A percentile compares a stretch with the other conserved stretches of the same genome.
phyloP scores from a whole-genome alignment of 1,139 yeast species.

The Pichia sp. region DNA sequence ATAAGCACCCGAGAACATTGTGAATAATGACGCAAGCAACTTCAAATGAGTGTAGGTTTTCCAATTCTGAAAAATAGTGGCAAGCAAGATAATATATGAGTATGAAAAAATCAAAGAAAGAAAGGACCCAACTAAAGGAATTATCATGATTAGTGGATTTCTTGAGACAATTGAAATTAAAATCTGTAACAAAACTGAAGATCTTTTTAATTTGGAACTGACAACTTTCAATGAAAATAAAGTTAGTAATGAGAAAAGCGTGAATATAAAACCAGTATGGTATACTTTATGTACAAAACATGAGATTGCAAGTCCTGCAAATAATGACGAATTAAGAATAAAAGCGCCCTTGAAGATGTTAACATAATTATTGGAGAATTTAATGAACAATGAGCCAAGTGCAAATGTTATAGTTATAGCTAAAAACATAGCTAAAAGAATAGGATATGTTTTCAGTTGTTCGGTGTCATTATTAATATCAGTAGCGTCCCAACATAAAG shows the following conservation, averaged over 20 bases:
- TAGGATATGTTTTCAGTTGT: neutral
- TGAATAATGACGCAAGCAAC: neutral
- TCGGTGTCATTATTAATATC: neutral
- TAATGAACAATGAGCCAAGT: neutral
- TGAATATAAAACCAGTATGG: neutral
- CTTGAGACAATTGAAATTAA: neutral
- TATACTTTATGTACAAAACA: neutral
- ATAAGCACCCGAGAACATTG: conserved; percentile 66
- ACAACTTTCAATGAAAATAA: neutral
- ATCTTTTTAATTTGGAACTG: neutral
- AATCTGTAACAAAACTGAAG: neutral
- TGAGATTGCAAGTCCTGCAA: neutral
- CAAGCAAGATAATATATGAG: neutral
- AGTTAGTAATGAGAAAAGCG: neutral
- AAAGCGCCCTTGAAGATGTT: neutral
- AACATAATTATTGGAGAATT: neutral
- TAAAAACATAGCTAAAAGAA: neutral
- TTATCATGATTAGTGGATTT: neutral
- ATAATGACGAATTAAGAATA: neutral
- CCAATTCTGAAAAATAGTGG: neutral
- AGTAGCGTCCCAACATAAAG: neutral
- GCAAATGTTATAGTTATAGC: neutral
- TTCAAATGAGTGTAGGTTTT: neutral
- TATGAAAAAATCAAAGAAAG: neutral
- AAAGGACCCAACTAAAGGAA: neutral